Conservation (phyloP, 306 rosid genomes). For the Cucumis hystrix region DNA sequence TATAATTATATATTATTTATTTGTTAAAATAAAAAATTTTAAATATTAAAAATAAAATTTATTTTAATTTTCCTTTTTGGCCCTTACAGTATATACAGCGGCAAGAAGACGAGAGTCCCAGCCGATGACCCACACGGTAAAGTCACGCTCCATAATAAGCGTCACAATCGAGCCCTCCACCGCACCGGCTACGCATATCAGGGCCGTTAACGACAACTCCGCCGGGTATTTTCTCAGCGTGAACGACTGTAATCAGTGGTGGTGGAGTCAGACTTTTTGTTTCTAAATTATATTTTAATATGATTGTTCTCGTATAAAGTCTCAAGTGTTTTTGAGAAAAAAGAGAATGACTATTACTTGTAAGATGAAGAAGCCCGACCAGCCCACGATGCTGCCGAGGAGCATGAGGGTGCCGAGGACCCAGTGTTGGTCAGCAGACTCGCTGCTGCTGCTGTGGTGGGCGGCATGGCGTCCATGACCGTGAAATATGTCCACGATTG, state of each 20-base stretch:
- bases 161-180: slow-evolving; percentile 67
- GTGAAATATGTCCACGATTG: slow-evolving; percentile 39
- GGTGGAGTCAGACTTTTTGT: background rate
- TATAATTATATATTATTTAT: background rate
- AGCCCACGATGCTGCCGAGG: slow-evolving; percentile 52
- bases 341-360: slow-evolving; percentile 28
- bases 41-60: too few relatives aligned
- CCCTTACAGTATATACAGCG: slow-evolving; percentile 44
- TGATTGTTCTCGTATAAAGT: too few relatives aligned
- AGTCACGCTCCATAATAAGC: slow-evolving; percentile 49
- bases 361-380: slow-evolving; percentile 90
- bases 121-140: slow-evolving; percentile 69
- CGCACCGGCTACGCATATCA: slow-evolving; percentile 65
- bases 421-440: slow-evolving; percentile 52
- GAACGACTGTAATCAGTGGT: slow-evolving; percentile 31
- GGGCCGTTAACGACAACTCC: slow-evolving; percentile 80
- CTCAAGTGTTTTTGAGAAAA: too few relatives aligned
- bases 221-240: slow-evolving; percentile 91
- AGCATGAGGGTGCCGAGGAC: slow-evolving; percentile 53
- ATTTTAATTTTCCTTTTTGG: too few relatives aligned
- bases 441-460: slow-evolving; percentile 9
- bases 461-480: slow-evolving; percentile 16
- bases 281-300: too few relatives aligned
- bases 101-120: slow-evolving; percentile 98
- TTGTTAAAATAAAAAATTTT: background rate